Evolutionary conservation across 23 red algal genomes (phyloP), one percentile per base, ranked within the genome.

Genomic region (Gracilaria caudata): DNA sequence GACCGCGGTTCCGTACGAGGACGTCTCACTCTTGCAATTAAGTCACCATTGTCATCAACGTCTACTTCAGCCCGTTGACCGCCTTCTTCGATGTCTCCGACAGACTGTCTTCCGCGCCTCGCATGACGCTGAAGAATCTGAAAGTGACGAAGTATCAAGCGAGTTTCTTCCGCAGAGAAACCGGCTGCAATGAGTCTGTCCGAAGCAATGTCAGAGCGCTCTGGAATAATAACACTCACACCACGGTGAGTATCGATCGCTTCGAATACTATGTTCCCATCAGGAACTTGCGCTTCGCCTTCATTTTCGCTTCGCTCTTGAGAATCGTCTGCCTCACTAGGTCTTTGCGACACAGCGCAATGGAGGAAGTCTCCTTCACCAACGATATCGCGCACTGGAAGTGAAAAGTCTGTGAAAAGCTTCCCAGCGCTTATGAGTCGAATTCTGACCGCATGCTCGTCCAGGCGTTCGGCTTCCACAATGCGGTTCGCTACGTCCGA

Each of bases 221-320:
- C 68, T 59, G 83, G 83, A 77, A 87, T 87, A 58, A 87, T 64
- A 25, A 87, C 68, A 34, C 83, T 76, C 2, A 87, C 83, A 33
- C 65, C 83, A 14, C 77, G 45, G 33, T 81, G 10, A 7, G 30
- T 47, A 53, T 79, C 86, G n/a, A 90, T 47, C 3, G 74, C 64
- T 53, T 68, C 51, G 40, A 90, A 64, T 33, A 81, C 54, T 13
- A 90, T 11, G 56, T 47, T 40, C 21, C 23, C 56, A 6, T 83
- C 79, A 28, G 35, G 33, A 28, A n/a, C 19, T 23, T 6, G 28
- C 7, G 53, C 51, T 23, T 63, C 65, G 40, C 40, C 45, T 40
- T 64, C 16, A 32, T 41, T 58, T 47, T 58, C 79, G 34, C 13
- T 66, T 6, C 34, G 32, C 1, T 49, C 28, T 68, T 51, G 45